Percentiles rank a stretch among this genome's conserved stretches.
Evolutionary conservation across 192 early-diverging fungal species (phyloP).

Genomic region (Thoreauomyces humboldtii): DNA sequence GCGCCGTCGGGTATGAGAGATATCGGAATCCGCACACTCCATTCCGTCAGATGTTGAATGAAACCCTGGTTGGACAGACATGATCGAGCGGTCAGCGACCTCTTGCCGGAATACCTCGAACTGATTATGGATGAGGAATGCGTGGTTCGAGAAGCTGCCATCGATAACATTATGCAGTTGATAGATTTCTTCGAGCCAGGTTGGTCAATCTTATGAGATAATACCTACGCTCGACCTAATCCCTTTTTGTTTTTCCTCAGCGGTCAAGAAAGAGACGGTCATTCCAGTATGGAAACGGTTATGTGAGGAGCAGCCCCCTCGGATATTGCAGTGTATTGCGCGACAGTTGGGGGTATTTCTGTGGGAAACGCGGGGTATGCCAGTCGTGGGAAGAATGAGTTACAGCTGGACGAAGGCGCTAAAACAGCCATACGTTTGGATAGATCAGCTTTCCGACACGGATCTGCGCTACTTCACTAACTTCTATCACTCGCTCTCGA

Average conservation of each 20-base stretch:
- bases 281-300: slow-evolving; percentile 49
- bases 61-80: slow-evolving; percentile 27
- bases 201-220: no score
- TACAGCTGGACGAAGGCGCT: not conserved
- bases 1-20: slow-evolving; percentile 36
- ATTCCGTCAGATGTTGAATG: no score
- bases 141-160: slow-evolving; percentile 43
- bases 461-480: slow-evolving; percentile 38
- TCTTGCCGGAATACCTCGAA: slow-evolving; percentile 49
- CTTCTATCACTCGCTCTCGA: slow-evolving; percentile 39
- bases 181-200: slow-evolving; percentile 42
- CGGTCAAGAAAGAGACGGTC: slow-evolving; percentile 31
- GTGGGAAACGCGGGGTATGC: slow-evolving; percentile 40
- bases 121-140: slow-evolving; percentile 54
- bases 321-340: slow-evolving; percentile 34
- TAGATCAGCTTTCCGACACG: slow-evolving; percentile 39
- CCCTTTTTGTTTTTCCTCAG: no score
- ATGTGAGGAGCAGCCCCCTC: slow-evolving; percentile 36
- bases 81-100: slow-evolving; percentile 22
- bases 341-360: slow-evolving; percentile 44
- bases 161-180: slow-evolving; percentile 41
- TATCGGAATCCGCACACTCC: no score
- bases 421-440: no score
- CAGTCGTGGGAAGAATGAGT: no score
- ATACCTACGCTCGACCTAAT: no score